Base-by-base conservation (phyloP, 2,329 filamentous ascomycete species). In the Cercospora berteroae region DNA sequence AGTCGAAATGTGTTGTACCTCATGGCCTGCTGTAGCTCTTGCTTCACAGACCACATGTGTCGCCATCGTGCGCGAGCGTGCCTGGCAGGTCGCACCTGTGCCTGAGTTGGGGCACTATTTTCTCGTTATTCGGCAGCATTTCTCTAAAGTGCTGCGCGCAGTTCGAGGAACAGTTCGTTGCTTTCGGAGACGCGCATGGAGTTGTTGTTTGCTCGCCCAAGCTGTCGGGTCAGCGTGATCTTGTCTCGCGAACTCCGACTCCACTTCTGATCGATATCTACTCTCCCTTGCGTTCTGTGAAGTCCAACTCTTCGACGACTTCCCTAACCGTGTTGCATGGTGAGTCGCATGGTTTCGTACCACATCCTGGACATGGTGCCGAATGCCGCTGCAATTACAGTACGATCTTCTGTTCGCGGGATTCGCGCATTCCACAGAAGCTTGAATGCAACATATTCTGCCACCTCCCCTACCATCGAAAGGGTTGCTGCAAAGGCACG, bases 211-310 rank as follows among this genome's bases (percentile, higher is more conserved):
- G 25, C 52, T 57, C 52, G 52, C 16, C 52, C 52, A 57, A 20
- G n/a, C 29, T 31, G 52, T 31, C n/a, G 25, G 52, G 25, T 57
- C 52, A n/a, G 52, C 25, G 29, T 57, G 52, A 29, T 52, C 20
- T 25, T 57, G 52, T 57, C 52, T 57, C 52, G 52, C 52, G 52
- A 29, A 57, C 25, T 57, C 52, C 52, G 52, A 57, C 29, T 57
- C 25, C 52, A 57, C 52, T 12, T 50, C 23, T 57, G 52, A 25
- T 57, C 52, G 13, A 31, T 6, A 31, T 29, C 25, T 57, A 31
- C 52, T 29, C 25, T n/a, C 52, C 52, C 52, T 31, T 57, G 44
- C 44, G 20, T 50, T 50, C 44, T 50, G 44, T 50, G 44, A 23
- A 13, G 20, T 23, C 12, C 33, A 39, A 7, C 33, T 39, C 33